These are phyloP conservation scores for Paecilomyces niveus DNA, from an alignment of 2,329 filamentous ascomycete genomes.

Conservation along the genomic window DNA sequence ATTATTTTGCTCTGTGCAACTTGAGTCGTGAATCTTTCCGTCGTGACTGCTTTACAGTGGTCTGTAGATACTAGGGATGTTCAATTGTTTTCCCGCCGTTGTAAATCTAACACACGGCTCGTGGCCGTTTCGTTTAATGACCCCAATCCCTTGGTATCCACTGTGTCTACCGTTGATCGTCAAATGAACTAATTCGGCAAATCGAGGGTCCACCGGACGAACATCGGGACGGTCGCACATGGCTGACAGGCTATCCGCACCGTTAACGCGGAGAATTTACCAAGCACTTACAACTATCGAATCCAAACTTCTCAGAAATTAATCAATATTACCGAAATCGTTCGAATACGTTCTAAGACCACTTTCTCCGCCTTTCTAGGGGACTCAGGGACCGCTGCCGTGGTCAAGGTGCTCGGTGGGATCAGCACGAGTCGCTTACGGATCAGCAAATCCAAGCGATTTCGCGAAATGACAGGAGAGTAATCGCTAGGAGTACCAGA, in stretches of 20 bases:
- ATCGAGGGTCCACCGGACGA: not conserved
- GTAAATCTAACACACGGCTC: not conserved
- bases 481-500: not conserved
- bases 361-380: not conserved
- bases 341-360: not conserved
- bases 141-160: not conserved
- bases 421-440: not conserved
- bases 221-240: not conserved
- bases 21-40: not conserved
- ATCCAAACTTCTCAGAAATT: not conserved
- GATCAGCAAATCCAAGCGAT: not conserved
- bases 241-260: not conserved
- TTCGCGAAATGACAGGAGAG: not conserved
- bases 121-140: not conserved
- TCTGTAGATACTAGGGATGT: not conserved
- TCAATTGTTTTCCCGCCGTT: not conserved
- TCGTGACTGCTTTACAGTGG: not conserved
- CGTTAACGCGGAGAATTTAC: not conserved
- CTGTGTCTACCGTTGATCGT: not conserved
- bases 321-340: not conserved
- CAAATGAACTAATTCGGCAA: not conserved
- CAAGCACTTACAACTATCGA: not conserved
- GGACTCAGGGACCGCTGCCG: not conserved
- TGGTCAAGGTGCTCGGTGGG: not conserved
- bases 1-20: no score